Percentiles rank a stretch among this genome's conserved stretches.
Conservation (phyloP, 805 yeast genomes). For the Candida vaughaniae region DNA sequence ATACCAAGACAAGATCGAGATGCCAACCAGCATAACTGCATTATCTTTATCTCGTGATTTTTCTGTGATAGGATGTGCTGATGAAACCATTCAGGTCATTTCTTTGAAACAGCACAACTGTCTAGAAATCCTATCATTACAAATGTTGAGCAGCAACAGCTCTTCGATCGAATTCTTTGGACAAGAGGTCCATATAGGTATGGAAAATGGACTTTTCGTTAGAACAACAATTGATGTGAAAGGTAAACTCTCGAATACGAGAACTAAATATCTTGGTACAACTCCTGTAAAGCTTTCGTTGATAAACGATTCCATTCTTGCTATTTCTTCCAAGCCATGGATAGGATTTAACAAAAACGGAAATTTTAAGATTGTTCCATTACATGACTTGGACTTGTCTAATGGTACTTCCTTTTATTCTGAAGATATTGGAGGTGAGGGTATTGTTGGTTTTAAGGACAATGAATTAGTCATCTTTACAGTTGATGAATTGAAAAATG, state of each 20-base stretch:
- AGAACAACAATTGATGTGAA: slow-evolving; percentile 56
- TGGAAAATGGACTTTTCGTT: slow-evolving; percentile 80
- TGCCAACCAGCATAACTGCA: slow-evolving; percentile 44
- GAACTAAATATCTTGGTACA: slow-evolving; percentile 73
- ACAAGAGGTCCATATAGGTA: slow-evolving; percentile 65
- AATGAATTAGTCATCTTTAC: slow-evolving; percentile 55
- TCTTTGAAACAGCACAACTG: slow-evolving; percentile 61
- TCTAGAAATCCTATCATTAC: slow-evolving; percentile 60
- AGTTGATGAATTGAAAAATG: slow-evolving; percentile 37
- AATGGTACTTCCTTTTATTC: slow-evolving; percentile 56
- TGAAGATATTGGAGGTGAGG: slow-evolving; percentile 59
- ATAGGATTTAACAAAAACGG: slow-evolving; percentile 45
- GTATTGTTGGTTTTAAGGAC: slow-evolving; percentile 61
- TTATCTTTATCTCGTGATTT: slow-evolving; percentile 41
- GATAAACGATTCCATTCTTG: slow-evolving; percentile 39
- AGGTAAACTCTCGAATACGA: slow-evolving; percentile 61
- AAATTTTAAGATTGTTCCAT: slow-evolving; percentile 38
- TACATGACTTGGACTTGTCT: slow-evolving; percentile 40
- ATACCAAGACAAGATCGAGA: slow-evolving; percentile 58
- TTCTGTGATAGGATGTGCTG: slow-evolving; percentile 71
- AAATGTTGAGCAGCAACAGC: slow-evolving; percentile 56
- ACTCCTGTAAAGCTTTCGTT: slow-evolving; percentile 53
- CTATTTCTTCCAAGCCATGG: slow-evolving; percentile 58
- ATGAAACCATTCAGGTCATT: slow-evolving; percentile 65
- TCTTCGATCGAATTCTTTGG: slow-evolving; percentile 25